These are phyloP conservation scores for Fusarium transvaalense DNA, from an alignment of 2,329 filamentous ascomycete genomes.

Conservation along the genomic window DNA sequence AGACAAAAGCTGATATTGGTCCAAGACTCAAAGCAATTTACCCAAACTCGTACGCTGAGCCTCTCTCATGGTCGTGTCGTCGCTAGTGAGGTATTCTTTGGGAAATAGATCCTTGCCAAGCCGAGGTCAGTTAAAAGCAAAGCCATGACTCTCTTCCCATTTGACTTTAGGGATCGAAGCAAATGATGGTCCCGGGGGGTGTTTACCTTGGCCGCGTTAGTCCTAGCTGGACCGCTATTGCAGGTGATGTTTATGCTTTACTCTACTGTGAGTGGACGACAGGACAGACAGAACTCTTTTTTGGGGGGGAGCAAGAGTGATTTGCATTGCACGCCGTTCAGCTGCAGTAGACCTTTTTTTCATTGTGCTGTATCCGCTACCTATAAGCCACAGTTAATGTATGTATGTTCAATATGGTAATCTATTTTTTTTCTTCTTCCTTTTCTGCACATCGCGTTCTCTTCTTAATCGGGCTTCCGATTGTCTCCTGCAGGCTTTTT, in stretches of 20 bases:
- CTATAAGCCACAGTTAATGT: background rate
- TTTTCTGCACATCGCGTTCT: background rate
- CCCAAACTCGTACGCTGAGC: background rate
- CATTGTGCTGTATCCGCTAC: slow-evolving; percentile 1
- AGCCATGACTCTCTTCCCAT: slow-evolving; percentile 38
- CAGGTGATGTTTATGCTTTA: slow-evolving; percentile 38
- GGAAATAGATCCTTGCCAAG: slow-evolving; percentile 9
- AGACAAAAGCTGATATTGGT: slow-evolving; percentile 9
- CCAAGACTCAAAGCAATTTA: slow-evolving; percentile 4
- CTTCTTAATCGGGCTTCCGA: background rate
- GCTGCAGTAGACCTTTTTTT: background rate
- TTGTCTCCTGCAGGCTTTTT: slow-evolving; percentile 7
- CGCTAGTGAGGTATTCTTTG: slow-evolving; percentile 10
- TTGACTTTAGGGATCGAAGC: slow-evolving; percentile 27
- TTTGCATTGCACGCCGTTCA: slow-evolving; percentile 7
- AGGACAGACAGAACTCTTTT: no score
- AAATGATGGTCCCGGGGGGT: slow-evolving; percentile 31
- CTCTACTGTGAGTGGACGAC: background rate
- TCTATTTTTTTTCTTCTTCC: background rate
- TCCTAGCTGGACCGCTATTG: slow-evolving; percentile 26
- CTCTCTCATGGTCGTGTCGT: background rate
- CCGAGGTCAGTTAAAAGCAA: slow-evolving; percentile 5
- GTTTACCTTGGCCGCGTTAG: slow-evolving; percentile 29
- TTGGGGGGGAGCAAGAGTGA: background rate
- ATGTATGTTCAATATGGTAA: background rate